Evolutionary conservation across 192 early-diverging fungal genomes (phyloP).

Genomic region (Umbelopsis ramanniana): DNA sequence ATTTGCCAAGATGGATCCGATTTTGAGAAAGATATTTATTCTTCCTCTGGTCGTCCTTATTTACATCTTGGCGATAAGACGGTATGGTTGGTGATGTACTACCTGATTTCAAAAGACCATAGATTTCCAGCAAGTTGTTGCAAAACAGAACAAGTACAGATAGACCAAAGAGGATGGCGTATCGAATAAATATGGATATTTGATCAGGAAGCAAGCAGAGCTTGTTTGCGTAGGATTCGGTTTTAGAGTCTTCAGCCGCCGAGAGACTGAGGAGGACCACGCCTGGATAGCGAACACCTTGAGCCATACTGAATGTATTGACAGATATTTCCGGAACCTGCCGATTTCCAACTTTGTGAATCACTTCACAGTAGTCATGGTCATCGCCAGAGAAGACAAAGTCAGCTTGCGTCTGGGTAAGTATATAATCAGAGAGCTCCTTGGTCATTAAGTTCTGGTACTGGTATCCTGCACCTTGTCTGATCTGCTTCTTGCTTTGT

Average conservation of each 20-base stretch:
- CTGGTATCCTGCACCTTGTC: conserved; percentile 77
- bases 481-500: conserved; percentile 49
- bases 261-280: conserved; percentile 58
- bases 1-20: background rate
- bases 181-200: conserved; percentile 59
- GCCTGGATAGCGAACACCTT: conserved; percentile 60
- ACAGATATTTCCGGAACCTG: conserved; percentile 56
- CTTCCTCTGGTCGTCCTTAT: background rate
- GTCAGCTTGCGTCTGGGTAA: conserved; percentile 62
- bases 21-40: background rate
- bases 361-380: conserved; percentile 85
- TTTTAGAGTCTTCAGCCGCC: background rate
- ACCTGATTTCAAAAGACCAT: background rate
- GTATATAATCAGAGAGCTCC: conserved; percentile 58
- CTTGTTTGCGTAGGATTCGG: conserved; percentile 26
- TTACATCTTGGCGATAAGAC: background rate
- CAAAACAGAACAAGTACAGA: conserved; percentile 10
- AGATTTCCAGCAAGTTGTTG: background rate
- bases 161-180: conserved; percentile 22
- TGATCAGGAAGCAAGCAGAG: conserved; percentile 72
- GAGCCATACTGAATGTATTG: conserved; percentile 65
- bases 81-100: background rate
- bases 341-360: conserved; percentile 39
- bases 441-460: conserved; percentile 84
- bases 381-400: conserved; percentile 91